Evolutionary conservation across 805 yeast genomes (phyloP).

Genomic region (Hanseniaspora meyeri): DNA sequence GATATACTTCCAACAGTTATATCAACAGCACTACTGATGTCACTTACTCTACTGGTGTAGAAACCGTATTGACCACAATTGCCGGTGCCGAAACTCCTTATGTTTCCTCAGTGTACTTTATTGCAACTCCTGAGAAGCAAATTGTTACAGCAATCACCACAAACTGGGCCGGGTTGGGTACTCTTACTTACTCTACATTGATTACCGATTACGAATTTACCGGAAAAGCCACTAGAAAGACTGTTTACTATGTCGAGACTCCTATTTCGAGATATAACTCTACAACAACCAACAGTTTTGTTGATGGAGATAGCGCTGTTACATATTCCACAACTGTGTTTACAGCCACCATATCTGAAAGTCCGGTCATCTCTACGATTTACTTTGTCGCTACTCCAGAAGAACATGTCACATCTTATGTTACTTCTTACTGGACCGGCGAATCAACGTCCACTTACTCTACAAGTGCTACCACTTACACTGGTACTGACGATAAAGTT

Average conservation of each 20-base stretch:
- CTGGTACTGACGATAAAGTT: constrained; percentile 15
- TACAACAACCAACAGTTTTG: constrained; percentile 8
- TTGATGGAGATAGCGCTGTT: constrained; percentile 7
- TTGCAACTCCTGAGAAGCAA: constrained; percentile 16
- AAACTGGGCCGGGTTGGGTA: constrained; percentile 13
- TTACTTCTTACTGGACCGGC: constrained; percentile 5
- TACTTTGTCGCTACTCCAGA: constrained; percentile 18
- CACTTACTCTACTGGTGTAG: constrained; percentile 7
- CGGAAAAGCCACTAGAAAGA: constrained; percentile 14
- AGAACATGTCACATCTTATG: neutral
- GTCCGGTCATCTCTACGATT: constrained; percentile 15
- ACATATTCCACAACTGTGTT: constrained; percentile 12
- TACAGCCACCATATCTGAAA: constrained; percentile 4
- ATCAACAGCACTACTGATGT: neutral
- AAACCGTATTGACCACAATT: neutral
- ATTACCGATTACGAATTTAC: constrained; percentile 14
- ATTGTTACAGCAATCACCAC: neutral
- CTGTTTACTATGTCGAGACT: constrained; percentile 16
- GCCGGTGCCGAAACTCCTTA: neutral
- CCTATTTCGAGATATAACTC: constrained; percentile 12
- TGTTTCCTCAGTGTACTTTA: constrained; percentile 15
- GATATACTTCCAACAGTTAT: neutral
- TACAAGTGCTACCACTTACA: constrained; percentile 13
- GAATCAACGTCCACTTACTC: constrained; percentile 11
- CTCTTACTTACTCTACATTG: constrained; percentile 15